phyloP scores from a whole-genome alignment of 2,329 filamentous ascomycete genomes.

The Penicillium sp. region DNA sequence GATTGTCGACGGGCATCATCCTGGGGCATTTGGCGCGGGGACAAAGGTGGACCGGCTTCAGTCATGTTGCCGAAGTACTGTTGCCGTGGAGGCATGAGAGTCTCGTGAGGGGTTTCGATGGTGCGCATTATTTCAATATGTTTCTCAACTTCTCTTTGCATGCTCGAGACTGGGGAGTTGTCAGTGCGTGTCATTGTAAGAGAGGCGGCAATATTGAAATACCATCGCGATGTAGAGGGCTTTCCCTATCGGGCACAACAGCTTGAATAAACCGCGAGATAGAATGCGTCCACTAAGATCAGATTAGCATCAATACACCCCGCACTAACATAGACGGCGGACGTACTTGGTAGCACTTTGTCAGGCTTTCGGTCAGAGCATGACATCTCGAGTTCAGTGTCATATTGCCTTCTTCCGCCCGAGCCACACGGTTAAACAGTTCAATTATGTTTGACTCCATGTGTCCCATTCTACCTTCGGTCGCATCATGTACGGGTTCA shows the following conservation, averaged over 20 bases:
- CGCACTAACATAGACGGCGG: constrained; percentile 1
- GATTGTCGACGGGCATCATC: constrained; percentile 76
- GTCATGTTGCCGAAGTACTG: constrained; percentile 63
- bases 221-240: constrained; percentile 78
- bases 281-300: constrained; percentile 71
- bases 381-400: constrained; percentile 79
- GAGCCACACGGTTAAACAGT: constrained; percentile 68
- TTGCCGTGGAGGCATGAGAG: constrained; percentile 61
- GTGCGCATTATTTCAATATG: constrained; percentile 58
- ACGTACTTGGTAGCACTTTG: constrained; percentile 65
- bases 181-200: constrained; percentile 15
- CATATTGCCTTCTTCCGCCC: constrained; percentile 79
- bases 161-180: constrained; percentile 45
- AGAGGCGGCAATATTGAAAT: constrained; percentile 36
- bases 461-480: constrained; percentile 69
- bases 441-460: constrained; percentile 84
- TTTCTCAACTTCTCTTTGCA: constrained; percentile 62
- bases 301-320: constrained; percentile 7
- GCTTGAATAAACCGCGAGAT: constrained; percentile 72
- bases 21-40: constrained; percentile 79
- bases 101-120: constrained; percentile 63
- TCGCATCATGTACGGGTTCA: constrained; percentile 74
- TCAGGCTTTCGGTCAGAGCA: constrained; percentile 74
- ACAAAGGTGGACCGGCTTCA: constrained; percentile 72
- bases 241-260: constrained; percentile 72